Evolutionary conservation across 257 asterid species (phyloP).

Genomic region (Leonotis leonurus): DNA sequence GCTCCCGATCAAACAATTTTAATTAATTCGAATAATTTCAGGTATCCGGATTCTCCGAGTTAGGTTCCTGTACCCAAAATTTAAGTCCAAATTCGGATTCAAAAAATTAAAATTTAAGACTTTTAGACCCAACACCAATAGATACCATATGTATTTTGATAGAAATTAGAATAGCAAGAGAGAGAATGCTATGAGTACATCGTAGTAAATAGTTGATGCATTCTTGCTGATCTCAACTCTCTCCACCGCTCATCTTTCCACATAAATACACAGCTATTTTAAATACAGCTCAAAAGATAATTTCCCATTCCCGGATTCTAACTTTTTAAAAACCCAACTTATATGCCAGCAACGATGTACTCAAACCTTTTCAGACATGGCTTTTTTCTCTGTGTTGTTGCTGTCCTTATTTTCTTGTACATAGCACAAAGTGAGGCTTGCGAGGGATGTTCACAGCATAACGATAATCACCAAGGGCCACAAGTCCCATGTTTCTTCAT

Average conservation of each 20-base stretch:
- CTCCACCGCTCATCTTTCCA: slow-evolving; percentile 26
- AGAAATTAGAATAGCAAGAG: too few species aligned
- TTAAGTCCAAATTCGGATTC: too few species aligned
- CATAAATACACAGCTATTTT: not conserved
- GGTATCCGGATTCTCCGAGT: too few species aligned
- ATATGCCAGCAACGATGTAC: too few species aligned
- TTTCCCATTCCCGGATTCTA: slow-evolving; percentile 29
- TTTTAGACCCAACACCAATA: too few species aligned
- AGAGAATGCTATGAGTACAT: slow-evolving; percentile 51
- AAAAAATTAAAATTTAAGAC: too few species aligned
- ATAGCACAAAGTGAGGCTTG: slow-evolving; percentile 11
- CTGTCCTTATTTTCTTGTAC: slow-evolving; percentile 17
- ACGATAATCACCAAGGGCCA: slow-evolving; percentile 8
- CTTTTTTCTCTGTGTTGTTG: slow-evolving; percentile 21
- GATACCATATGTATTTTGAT: too few species aligned
- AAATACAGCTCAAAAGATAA: slow-evolving; percentile 24
- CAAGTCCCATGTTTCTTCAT: slow-evolving; percentile 75
- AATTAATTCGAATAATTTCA: too few species aligned
- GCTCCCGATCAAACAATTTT: too few species aligned
- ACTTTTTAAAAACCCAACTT: not conserved
- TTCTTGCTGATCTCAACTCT: slow-evolving; percentile 32
- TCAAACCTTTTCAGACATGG: not conserved
- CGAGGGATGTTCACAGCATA: slow-evolving; percentile 32
- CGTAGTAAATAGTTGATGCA: too few species aligned
- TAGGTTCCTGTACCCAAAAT: too few species aligned